Evolutionary conservation across 2,329 filamentous ascomycete genomes (phyloP), one percentile per base, ranked within the genome.

Genomic region (Fusarium napiforme): DNA sequence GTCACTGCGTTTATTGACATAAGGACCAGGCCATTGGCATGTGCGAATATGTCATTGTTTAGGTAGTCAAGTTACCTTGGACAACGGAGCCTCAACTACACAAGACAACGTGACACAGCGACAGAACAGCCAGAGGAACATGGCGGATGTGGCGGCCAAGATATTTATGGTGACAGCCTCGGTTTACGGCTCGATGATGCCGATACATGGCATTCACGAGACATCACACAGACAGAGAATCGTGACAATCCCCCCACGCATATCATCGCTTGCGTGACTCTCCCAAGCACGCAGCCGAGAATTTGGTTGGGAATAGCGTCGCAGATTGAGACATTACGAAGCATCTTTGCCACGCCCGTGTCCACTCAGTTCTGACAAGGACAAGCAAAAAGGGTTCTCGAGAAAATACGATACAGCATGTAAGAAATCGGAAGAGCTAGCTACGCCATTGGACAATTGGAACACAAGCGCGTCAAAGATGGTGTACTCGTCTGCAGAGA

Each of bases 291-390:
- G 32, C 42, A 72, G 36, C 60, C 64, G 59, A 72, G 43, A 45
- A 30, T 47, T 19, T 46, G 56, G 56, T 63, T 70, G 69, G 57
- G 58, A 64, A 74, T 72, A 58, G 71, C 63, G 71, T 74, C 71
- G 67, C 58, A 64, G 71, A 64, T 55, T 73, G 55, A 73, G 71
- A 73, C 71, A 73, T 55, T 60, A 64, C 59, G 45, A 74, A 74
- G 66, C 47, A 49, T 50, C 53, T 47, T 73, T 60, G 70, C 71
- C 66, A 73, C 70, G 53, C 49, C 57, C 46, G 32, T 73, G 45
- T 64, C 64, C 47, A 67, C 14, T n/a, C 47, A 9, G 30, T 26
- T 36, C 30, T 52, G 47, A 26, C 47, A 52, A 36, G 47, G 46
- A 36, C 47, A 52, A 52, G 30, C 56, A 42, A 69, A 69, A 59